Percentiles rank a stretch among this genome's conserved stretches.
phyloP scores from a whole-genome alignment of 257 asterid genomes.

The Jacaranda mimosifolia region DNA sequence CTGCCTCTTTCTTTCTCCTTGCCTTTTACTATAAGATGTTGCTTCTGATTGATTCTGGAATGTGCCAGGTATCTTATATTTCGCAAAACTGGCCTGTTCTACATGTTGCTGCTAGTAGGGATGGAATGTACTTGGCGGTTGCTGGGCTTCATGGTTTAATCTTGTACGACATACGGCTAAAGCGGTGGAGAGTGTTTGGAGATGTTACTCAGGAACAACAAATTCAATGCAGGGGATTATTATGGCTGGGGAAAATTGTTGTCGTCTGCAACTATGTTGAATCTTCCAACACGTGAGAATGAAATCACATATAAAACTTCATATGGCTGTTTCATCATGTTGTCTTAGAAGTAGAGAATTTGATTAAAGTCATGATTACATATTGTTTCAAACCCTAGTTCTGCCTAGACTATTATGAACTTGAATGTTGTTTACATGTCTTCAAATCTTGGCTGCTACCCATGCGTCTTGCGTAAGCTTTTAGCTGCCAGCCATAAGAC shows the following conservation, averaged over 20 bases:
- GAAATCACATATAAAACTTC: constrained; percentile 31
- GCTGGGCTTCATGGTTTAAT: constrained; percentile 98
- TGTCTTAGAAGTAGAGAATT: constrained; percentile 31
- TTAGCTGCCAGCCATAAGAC: too few relatives aligned
- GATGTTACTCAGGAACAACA: constrained; percentile 97
- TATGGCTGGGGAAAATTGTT: constrained; percentile 97
- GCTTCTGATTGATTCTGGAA: constrained; percentile 49
- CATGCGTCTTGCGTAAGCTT: too few relatives aligned
- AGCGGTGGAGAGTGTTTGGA: constrained; percentile 98
- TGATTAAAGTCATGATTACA: not conserved
- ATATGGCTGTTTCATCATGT: constrained; percentile 28
- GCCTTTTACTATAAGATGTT: constrained; percentile 16
- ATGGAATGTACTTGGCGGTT: constrained; percentile 97
- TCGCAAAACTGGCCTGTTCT: constrained; percentile 98
- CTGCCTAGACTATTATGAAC: not conserved
- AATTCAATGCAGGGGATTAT: constrained; percentile 95
- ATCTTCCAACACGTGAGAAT: constrained; percentile 80
- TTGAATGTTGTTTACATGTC: too few relatives aligned
- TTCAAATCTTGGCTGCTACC: too few relatives aligned
- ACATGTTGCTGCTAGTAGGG: constrained; percentile 99
- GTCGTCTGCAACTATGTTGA: constrained; percentile 95
- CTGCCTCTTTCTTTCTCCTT: constrained; percentile 25
- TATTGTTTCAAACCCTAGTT: constrained; percentile 16
- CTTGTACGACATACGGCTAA: constrained; percentile 85
- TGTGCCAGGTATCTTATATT: constrained; percentile 90